A percentile compares a stretch with the other conserved stretches of the same genome.
phyloP scores from a whole-genome alignment of 2,329 filamentous ascomycete species.

The Epichloe elymi region DNA sequence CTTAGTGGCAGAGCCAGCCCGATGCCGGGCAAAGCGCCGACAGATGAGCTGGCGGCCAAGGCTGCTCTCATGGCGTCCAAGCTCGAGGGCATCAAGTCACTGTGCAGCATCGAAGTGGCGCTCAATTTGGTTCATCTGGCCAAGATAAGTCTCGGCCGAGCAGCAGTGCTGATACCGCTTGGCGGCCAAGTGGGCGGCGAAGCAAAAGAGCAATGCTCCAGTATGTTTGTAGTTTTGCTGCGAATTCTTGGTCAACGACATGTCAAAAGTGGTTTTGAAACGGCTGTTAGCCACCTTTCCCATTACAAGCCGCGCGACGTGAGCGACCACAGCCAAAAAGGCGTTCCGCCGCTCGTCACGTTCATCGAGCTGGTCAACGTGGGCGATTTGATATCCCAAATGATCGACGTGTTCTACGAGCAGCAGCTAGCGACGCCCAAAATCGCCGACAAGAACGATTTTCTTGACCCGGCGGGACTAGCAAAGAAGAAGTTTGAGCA shows the following conservation, averaged over 20 bases:
- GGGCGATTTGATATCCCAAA: constrained; percentile 92
- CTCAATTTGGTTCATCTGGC: constrained; percentile 79
- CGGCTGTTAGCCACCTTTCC: constrained; percentile 80
- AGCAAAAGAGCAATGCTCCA: constrained; percentile 75
- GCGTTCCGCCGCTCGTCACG: constrained; percentile 82
- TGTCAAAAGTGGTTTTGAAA: constrained; percentile 86
- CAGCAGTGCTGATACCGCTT: constrained; percentile 67
- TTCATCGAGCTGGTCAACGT: constrained; percentile 98
- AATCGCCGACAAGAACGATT: constrained; percentile 85
- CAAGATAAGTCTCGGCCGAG: constrained; percentile 76
- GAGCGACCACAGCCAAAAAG: constrained; percentile 53
- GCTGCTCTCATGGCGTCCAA: constrained; percentile 94
- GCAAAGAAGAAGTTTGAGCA: constrained; percentile 99
- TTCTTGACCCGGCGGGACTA: constrained; percentile 78
- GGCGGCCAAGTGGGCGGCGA: constrained; percentile 71
- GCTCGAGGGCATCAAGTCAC: constrained; percentile 82
- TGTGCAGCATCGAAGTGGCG: constrained; percentile 94
- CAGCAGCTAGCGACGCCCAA: constrained; percentile 77
- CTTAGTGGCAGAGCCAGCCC: constrained; percentile 26
- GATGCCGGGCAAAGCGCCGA: constrained; percentile 53
- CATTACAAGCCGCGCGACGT: constrained; percentile 83
- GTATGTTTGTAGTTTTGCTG: constrained; percentile 75
- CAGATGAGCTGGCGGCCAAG: constrained; percentile 86
- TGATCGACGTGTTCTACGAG: constrained; percentile 97
- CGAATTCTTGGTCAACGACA: constrained; percentile 76